Evolutionary conservation across 164 flowering plant species (phyloP).

Genomic region (Amborella trichopoda): DNA sequence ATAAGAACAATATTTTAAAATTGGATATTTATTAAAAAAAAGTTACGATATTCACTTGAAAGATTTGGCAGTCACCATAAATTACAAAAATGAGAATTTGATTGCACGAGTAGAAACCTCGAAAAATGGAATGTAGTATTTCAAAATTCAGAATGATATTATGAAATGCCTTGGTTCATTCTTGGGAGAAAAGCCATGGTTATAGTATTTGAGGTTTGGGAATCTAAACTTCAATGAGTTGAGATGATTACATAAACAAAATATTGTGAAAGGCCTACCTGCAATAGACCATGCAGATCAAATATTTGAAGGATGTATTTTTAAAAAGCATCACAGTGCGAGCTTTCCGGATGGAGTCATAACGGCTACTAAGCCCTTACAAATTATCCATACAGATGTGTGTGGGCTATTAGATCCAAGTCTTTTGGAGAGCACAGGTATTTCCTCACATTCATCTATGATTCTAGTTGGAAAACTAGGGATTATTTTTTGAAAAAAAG

Average conservation of each 20-base stretch:
- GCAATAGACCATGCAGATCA: not conserved
- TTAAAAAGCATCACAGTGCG: not conserved
- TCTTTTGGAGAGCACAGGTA: slow-evolving; percentile 1
- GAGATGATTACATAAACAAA: no score
- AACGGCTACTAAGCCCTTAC: not conserved
- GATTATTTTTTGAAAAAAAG: not conserved
- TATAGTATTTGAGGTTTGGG: slow-evolving; percentile 8
- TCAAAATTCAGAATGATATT: slow-evolving; percentile 4
- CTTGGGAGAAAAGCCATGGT: not conserved
- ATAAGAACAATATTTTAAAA: slow-evolving; percentile 3
- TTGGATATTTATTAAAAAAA: slow-evolving; percentile 4
- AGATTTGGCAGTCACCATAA: not conserved
- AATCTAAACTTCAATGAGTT: slow-evolving; percentile 5
- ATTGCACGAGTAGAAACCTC: slow-evolving; percentile 5
- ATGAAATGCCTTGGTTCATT: not conserved
- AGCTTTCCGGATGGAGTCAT: not conserved
- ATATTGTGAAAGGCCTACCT: slow-evolving; percentile 4
- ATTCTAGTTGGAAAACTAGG: not conserved
- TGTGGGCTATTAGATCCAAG: not conserved
- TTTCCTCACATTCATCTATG: slow-evolving; percentile 4
- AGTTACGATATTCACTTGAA: slow-evolving; percentile 4
- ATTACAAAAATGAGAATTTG: not conserved
- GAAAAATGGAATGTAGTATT: not conserved
- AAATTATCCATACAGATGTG: slow-evolving; percentile 5
- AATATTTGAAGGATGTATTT: slow-evolving; percentile 2